These are phyloP conservation scores for Thielaviopsis musarum DNA, from an alignment of 2,329 filamentous ascomycete species.

Conservation along the genomic window DNA sequence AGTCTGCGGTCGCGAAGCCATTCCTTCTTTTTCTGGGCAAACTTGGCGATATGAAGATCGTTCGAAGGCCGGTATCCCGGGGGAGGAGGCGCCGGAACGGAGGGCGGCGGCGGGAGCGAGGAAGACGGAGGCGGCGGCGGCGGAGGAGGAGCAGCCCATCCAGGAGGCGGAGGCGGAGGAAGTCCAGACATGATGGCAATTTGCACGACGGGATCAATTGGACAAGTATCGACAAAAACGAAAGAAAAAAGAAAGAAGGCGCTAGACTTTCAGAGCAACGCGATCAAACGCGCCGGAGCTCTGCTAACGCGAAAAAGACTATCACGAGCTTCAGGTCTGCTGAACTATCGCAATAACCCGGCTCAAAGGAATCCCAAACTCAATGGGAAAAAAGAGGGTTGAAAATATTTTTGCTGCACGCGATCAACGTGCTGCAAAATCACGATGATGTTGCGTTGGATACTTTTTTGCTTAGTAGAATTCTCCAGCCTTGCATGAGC, in stretches of 20 bases:
- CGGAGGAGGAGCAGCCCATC: constrained; percentile 35
- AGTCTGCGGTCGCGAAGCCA: constrained; percentile 86
- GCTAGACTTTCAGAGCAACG: constrained; percentile 8
- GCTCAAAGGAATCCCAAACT: background rate
- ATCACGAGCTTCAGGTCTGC: constrained; percentile 2
- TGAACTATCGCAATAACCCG: constrained; percentile 5
- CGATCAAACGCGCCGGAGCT: constrained; percentile 10
- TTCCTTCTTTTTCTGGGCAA: constrained; percentile 97
- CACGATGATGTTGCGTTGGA: constrained; percentile 9
- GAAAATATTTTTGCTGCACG: constrained; percentile 1
- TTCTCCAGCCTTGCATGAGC: constrained; percentile 11
- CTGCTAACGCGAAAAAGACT: background rate
- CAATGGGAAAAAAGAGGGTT: background rate
- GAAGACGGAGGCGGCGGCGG: constrained; percentile 40
- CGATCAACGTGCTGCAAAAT: constrained; percentile 11
- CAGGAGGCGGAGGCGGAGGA: constrained; percentile 38
- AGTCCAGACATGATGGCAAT: constrained; percentile 31
- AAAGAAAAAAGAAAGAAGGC: background rate
- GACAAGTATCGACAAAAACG: background rate
- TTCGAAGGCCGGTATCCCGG: constrained; percentile 68
- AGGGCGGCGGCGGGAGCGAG: constrained; percentile 38
- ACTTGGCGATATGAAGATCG: constrained; percentile 79
- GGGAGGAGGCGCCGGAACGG: constrained; percentile 53
- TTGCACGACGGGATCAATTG: background rate
- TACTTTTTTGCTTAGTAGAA: constrained; percentile 1